phyloP scores from a whole-genome alignment of 2,329 filamentous ascomycete genomes.

The Nigrospora sphaerica region DNA sequence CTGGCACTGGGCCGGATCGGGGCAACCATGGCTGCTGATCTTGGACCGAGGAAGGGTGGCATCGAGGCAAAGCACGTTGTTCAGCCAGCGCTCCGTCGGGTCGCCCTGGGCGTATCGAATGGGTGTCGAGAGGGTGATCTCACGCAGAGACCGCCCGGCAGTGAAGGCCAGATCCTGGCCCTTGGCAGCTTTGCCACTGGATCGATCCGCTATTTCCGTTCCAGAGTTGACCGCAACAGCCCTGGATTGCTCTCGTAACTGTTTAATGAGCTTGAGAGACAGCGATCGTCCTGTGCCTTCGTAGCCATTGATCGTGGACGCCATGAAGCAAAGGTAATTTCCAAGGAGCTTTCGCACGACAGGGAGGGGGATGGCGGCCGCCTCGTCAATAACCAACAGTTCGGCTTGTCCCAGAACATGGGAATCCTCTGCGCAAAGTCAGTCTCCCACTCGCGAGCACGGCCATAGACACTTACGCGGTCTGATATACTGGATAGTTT shows the following conservation, averaged over 20 bases:
- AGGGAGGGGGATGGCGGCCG: conserved; percentile 89
- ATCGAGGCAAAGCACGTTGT: conserved; percentile 87
- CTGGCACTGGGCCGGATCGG: conserved; percentile 86
- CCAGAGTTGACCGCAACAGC: conserved; percentile 47
- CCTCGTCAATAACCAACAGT: conserved; percentile 92
- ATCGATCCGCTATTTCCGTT: conserved; percentile 65
- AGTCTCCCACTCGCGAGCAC: too few species aligned
- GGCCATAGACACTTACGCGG: conserved; percentile 39
- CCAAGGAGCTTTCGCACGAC: conserved; percentile 92
- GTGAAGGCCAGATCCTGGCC: conserved; percentile 49
- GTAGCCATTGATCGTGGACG: conserved; percentile 97
- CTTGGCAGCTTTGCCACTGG: conserved; percentile 68
- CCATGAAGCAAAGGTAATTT: conserved; percentile 97
- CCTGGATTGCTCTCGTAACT: conserved; percentile 87
- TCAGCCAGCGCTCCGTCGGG: conserved; percentile 91
- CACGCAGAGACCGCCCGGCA: conserved; percentile 73
- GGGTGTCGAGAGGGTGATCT: conserved; percentile 88
- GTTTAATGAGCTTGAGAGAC: conserved; percentile 93
- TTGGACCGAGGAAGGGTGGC: conserved; percentile 79
- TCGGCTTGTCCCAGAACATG: conserved; percentile 94
- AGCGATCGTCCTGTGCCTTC: conserved; percentile 93
- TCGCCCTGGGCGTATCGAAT: conserved; percentile 93
- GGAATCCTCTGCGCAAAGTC: conserved; percentile 54
- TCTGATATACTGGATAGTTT: conserved; percentile 97
- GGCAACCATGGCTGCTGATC: conserved; percentile 67